A percentile compares a stretch with the other conserved stretches of the same genome.
phyloP scores from a whole-genome alignment of 495 filamentous ascomycete genomes.

The Penicillium flavigenum region DNA sequence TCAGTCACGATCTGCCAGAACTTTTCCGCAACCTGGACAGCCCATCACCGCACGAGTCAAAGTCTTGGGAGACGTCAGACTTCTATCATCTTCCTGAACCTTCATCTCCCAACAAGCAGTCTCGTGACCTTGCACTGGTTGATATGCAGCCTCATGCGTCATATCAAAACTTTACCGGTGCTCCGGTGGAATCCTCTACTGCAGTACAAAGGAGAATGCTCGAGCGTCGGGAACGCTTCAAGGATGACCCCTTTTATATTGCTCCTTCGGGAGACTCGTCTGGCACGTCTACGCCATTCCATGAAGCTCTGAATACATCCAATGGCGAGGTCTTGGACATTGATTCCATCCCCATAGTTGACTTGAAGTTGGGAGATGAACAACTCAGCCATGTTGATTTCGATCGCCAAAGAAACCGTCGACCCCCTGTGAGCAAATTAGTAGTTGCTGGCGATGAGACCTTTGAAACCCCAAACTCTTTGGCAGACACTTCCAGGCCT shows the following conservation, averaged over 20 bases:
- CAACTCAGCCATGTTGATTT: slow-evolving; percentile 11
- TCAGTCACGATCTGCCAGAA: slow-evolving; percentile 68
- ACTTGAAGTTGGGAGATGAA: slow-evolving; percentile 67
- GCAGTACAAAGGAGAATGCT: slow-evolving; percentile 61
- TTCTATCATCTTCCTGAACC: slow-evolving; percentile 65
- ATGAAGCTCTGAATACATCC: slow-evolving; percentile 64
- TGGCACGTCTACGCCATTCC: slow-evolving; percentile 64
- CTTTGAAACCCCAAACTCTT: slow-evolving; percentile 32
- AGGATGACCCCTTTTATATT: slow-evolving; percentile 96
- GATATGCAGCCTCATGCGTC: slow-evolving; percentile 39
- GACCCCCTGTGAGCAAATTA: slow-evolving; percentile 46
- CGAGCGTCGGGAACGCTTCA: slow-evolving; percentile 74
- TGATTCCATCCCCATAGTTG: slow-evolving; percentile 92
- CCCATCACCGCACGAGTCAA: not conserved
- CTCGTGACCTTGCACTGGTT: slow-evolving; percentile 13
- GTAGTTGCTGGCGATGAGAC: slow-evolving; percentile 63
- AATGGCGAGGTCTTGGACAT: slow-evolving; percentile 79
- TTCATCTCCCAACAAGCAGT: slow-evolving; percentile 34
- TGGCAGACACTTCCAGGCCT: slow-evolving; percentile 27
- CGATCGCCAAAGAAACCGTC: slow-evolving; percentile 22
- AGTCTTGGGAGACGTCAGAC: slow-evolving; percentile 38
- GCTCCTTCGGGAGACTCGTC: slow-evolving; percentile 48
- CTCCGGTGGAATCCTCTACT: slow-evolving; percentile 61
- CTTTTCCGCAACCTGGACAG: slow-evolving; percentile 47
- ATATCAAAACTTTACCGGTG: slow-evolving; percentile 62